Base-by-base conservation (phyloP, 345 rosid genomes). In the Raphanus raphanistrum region DNA sequence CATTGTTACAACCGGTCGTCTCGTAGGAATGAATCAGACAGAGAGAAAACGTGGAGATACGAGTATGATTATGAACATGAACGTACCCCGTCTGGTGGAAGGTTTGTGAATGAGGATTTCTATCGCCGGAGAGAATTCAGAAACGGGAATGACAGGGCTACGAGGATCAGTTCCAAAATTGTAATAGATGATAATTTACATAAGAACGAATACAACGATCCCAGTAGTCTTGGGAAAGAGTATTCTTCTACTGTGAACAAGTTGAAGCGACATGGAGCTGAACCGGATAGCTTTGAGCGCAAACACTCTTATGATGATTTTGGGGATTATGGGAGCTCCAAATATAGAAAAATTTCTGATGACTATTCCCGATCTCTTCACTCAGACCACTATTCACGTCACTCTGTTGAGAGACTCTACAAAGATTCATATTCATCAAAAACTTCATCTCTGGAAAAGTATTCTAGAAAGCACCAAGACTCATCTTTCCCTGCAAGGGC, bases 341-440 rank as follows among this genome's bases (percentile, higher is more conserved):
- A 95, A 85, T 87, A 86, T 85, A 83, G 99, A 83, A 91, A 87
- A 82, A 78, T 90, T 71, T 86, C 90, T 38, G 95, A 91, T 81
- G 98, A 96, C 61, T 80, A 74, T 77, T 21, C 79, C 38, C 94
- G 96, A 12, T 50, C 82, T 52, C 74, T 85, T 54, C 88, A 87
- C 74, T 57, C 88, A 3, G 99, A 90, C 35, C 86, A 89, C 83
- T 83, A 86, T 81, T 84, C 91, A 16, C 86, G 86, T 21, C 91
- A 85, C 27, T 88, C 98, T 11, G 76, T 69, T 16, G 98, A 96
- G 73, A 88, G 90, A 80, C 77, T 41, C 35, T 76, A 80, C 68
- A 87, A 79, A 85, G 90, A 85, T 85, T 81, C 96, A 75, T 88
- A 89, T 79, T 85, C 90, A 13, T 86, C 89, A 5, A 91, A 90